Conservation (phyloP, 805 yeast species). For the Candida glaebosa region DNA sequence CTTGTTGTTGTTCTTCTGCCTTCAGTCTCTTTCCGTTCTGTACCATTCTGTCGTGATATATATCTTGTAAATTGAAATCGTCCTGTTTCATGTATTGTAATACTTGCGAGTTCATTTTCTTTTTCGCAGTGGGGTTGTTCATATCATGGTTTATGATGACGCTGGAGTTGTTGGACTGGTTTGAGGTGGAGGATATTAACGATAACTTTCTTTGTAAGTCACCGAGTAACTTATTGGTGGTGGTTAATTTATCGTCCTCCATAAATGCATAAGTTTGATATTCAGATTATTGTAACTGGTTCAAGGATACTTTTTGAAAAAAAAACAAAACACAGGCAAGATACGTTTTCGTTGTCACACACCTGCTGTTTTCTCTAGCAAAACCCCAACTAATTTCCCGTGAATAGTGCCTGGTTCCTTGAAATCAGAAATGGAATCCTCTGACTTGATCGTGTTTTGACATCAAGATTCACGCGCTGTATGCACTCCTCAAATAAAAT, state of each 20-base stretch:
- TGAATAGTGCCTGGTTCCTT: too few species aligned
- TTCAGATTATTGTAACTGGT: not conserved
- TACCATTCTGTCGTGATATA: not conserved
- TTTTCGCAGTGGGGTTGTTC: conserved; percentile 11
- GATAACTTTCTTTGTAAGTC: conserved; percentile 33
- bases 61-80: conserved; percentile 7
- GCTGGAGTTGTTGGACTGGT: conserved; percentile 11
- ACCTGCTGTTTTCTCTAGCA: too few species aligned
- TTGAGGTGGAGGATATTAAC: conserved; percentile 24
- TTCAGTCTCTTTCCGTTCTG: not conserved
- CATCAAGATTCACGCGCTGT: not conserved
- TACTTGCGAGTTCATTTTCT: conserved; percentile 29
- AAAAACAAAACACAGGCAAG: not conserved
- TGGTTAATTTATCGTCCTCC: not conserved
- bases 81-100: conserved; percentile 30
- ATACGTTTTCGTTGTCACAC: not conserved
- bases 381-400: too few species aligned
- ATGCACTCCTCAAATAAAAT: too few species aligned
- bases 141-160: conserved; percentile 10
- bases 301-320: too few species aligned
- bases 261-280: not conserved
- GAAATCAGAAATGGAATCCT: too few species aligned
- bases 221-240: conserved; percentile 24
- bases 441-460: too few species aligned
- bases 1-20: too few species aligned